Evolutionary conservation across 2,329 filamentous ascomycete species (phyloP).

Genomic region (Sporothrix schenckii): DNA sequence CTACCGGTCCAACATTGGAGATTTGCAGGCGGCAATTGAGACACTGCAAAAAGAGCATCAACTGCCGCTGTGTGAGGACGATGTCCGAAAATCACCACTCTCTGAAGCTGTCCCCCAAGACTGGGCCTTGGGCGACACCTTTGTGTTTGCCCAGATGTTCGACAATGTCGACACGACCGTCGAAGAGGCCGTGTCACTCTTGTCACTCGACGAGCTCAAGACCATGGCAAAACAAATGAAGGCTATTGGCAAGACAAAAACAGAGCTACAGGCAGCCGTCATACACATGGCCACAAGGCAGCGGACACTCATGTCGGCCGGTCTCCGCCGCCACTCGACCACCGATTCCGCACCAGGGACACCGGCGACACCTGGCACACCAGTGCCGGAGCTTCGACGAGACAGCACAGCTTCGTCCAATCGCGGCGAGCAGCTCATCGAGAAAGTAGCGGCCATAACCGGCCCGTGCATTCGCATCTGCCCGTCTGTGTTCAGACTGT

Average conservation of each 20-base stretch:
- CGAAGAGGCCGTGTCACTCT: constrained; percentile 78
- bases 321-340: constrained; percentile 32
- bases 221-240: constrained; percentile 81
- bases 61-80: constrained; percentile 52
- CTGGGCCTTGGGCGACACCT: constrained; percentile 56
- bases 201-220: constrained; percentile 89
- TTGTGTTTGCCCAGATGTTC: constrained; percentile 80
- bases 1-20: constrained; percentile 80
- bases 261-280: constrained; percentile 74
- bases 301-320: constrained; percentile 67
- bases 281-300: constrained; percentile 75
- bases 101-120: constrained; percentile 44
- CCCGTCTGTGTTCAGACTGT: constrained; percentile 71
- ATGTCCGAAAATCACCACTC: background rate
- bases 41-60: constrained; percentile 62
- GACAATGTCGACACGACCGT: constrained; percentile 72
- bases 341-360: constrained; percentile 42
- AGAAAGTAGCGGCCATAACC: constrained; percentile 67
- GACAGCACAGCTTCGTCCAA: constrained; percentile 52
- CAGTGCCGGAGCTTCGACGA: background rate
- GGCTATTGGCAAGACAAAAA: constrained; percentile 84
- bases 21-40: constrained; percentile 67
- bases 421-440: constrained; percentile 16
- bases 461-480: constrained; percentile 86
- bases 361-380: background rate